Evolutionary conservation across 2,329 filamentous ascomycete species (phyloP).

Genomic region (Colletotrichum spaethianum): DNA sequence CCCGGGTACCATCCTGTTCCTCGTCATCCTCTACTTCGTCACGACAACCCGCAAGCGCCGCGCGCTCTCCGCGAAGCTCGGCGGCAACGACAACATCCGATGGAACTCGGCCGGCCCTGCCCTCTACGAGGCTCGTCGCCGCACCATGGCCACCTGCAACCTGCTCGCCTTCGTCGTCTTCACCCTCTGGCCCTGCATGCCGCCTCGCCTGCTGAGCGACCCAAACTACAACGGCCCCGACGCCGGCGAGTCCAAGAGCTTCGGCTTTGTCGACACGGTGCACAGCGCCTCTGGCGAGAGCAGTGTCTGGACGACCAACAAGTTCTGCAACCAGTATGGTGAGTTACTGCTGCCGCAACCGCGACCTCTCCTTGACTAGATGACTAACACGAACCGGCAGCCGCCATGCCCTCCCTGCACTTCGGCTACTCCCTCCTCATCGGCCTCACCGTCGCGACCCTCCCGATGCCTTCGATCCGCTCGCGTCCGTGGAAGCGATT

Average conservation of each 20-base stretch:
- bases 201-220: conserved; percentile 67
- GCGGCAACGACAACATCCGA: conserved; percentile 47
- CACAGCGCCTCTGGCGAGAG: conserved; percentile 67
- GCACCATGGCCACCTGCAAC: conserved; percentile 70
- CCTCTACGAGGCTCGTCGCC: conserved; percentile 68
- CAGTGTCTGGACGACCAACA: conserved; percentile 66
- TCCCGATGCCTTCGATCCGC: conserved; percentile 72
- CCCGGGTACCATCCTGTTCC: conserved; percentile 80
- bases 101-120: conserved; percentile 55
- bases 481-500: conserved; percentile 65
- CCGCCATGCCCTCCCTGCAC: conserved; percentile 82
- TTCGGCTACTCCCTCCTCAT: conserved; percentile 83
- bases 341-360: conserved; percentile 45
- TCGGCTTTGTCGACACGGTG: conserved; percentile 66
- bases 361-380: neutral
- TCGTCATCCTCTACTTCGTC: conserved; percentile 76
- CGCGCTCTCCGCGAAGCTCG: conserved; percentile 46
- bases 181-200: conserved; percentile 69
- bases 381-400: conserved; percentile 52
- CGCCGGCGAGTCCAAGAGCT: conserved; percentile 71
- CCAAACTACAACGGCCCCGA: conserved; percentile 67
- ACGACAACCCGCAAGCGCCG: conserved; percentile 73
- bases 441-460: conserved; percentile 76
- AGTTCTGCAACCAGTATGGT: conserved; percentile 83
- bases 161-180: conserved; percentile 68